phyloP scores from a whole-genome alignment of 2,329 filamentous ascomycete species.

The Ophiocordyceps sinensis region DNA sequence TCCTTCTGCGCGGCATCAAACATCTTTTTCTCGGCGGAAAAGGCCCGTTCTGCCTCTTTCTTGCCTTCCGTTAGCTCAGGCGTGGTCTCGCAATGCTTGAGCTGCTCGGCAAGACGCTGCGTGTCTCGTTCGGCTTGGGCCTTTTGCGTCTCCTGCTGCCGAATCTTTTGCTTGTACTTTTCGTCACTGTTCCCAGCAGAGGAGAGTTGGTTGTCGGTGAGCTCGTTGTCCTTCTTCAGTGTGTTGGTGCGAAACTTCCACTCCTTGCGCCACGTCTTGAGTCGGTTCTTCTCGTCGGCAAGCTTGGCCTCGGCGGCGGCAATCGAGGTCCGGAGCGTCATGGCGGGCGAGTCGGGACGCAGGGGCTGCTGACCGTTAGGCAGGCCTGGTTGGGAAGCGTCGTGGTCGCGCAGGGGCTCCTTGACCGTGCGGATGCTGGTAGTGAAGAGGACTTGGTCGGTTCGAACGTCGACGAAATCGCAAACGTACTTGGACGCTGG shows the following conservation, averaged over 20 bases:
- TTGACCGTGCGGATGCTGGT: conserved; percentile 54
- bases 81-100: conserved; percentile 49
- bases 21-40: conserved; percentile 40
- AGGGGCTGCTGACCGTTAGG: conserved; percentile 42
- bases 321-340: conserved; percentile 64
- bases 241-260: conserved; percentile 55
- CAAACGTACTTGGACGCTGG: conserved; percentile 65
- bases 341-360: conserved; percentile 61
- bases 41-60: conserved; percentile 36
- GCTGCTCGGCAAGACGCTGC: conserved; percentile 35
- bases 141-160: conserved; percentile 62
- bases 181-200: conserved; percentile 62
- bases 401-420: conserved; percentile 22
- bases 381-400: conserved; percentile 13
- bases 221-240: conserved; percentile 61
- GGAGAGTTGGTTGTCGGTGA: conserved; percentile 48
- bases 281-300: conserved; percentile 50
- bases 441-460: conserved; percentile 52
- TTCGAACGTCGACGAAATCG: conserved; percentile 58
- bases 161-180: conserved; percentile 58
- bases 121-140: conserved; percentile 47
- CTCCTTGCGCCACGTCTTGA: conserved; percentile 60
- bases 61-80: conserved; percentile 48
- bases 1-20: conserved; percentile 42
- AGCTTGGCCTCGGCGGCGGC: conserved; percentile 56